These are phyloP conservation scores for Moniliella sp. DNA, from an alignment of 1,284 basidiomycete species.

Conservation along the genomic window DNA sequence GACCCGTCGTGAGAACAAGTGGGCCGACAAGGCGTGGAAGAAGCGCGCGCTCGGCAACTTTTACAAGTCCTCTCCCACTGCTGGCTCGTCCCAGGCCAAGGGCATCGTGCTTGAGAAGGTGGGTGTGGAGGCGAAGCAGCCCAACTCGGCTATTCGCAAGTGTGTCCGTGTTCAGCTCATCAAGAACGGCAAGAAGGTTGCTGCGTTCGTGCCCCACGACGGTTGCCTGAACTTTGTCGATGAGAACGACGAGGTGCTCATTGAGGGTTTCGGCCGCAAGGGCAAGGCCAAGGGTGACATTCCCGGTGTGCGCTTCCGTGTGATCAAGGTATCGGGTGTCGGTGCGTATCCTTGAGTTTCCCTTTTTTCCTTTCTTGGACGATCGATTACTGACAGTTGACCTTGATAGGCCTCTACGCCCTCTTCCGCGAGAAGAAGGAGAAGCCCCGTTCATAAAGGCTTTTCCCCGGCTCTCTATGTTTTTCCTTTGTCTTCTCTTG, in stretches of 20 bases:
- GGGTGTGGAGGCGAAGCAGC: slow-evolving; percentile 67
- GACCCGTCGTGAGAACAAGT: slow-evolving; percentile 83
- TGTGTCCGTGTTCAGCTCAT: slow-evolving; percentile 99
- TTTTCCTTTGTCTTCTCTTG: no score
- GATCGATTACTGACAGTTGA: slow-evolving; percentile 32
- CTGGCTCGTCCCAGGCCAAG: slow-evolving; percentile 97
- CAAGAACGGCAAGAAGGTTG: slow-evolving; percentile 93
- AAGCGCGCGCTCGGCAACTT: slow-evolving; percentile 98
- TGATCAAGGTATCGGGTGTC: slow-evolving; percentile 75
- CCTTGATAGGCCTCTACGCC: slow-evolving; percentile 67
- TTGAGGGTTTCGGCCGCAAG: slow-evolving; percentile 97
- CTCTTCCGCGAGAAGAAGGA: slow-evolving; percentile 27
- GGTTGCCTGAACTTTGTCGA: no score
- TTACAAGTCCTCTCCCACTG: slow-evolving; percentile 98
- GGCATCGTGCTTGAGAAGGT: slow-evolving; percentile 99
- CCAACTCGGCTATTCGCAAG: slow-evolving; percentile 99
- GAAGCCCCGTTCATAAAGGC: slow-evolving; percentile 26
- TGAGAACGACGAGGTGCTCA: slow-evolving; percentile 47
- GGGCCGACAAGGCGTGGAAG: slow-evolving; percentile 99
- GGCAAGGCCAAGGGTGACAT: slow-evolving; percentile 96
- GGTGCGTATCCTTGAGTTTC: no score
- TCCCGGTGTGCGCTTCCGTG: slow-evolving; percentile 80
- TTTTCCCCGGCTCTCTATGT: no score
- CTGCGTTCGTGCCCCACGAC: slow-evolving; percentile 47
- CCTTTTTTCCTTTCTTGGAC: no score